These are phyloP conservation scores for Circinella minor DNA, from an alignment of 371 early-diverging fungal genomes.

Conservation along the genomic window DNA sequence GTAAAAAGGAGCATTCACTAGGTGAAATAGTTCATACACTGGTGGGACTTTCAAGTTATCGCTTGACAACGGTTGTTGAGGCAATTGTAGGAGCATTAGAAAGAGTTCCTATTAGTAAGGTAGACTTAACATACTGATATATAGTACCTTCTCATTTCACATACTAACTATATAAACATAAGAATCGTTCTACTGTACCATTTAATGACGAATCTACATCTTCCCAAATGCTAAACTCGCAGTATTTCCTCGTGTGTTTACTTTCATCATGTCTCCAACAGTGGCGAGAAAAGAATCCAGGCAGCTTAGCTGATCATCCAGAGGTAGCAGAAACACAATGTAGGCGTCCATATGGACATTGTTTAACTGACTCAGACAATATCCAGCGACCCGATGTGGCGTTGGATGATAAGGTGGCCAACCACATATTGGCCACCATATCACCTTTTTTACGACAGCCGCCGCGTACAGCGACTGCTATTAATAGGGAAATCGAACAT, in stretches of 20 bases:
- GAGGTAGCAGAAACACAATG: not conserved
- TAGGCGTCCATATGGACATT: not conserved
- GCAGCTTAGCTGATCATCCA: not conserved
- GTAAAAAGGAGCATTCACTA: not conserved
- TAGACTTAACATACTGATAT: not conserved
- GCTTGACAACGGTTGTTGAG: not conserved
- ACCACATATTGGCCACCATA: constrained; percentile 1
- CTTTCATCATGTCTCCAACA: constrained; percentile 8
- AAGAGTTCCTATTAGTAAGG: not conserved
- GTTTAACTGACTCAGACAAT: not conserved
- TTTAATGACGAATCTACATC: not conserved
- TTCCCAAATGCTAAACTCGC: constrained; percentile 1
- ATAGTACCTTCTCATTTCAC: not conserved
- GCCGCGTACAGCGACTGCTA: constrained; percentile 9
- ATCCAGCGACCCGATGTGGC: not conserved
- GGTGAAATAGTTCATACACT: constrained; percentile 5
- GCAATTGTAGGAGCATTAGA: not conserved
- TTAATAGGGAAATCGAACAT: constrained; percentile 1
- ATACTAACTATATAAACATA: not conserved
- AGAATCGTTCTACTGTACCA: not conserved
- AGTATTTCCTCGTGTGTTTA: constrained; percentile 5
- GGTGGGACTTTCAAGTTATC: not conserved
- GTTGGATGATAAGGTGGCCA: not conserved
- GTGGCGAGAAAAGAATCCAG: not conserved
- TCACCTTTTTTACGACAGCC: constrained; percentile 6